These are phyloP conservation scores for Penicillium sp. DNA, from an alignment of 2,329 filamentous ascomycete genomes.

Conservation along the genomic window DNA sequence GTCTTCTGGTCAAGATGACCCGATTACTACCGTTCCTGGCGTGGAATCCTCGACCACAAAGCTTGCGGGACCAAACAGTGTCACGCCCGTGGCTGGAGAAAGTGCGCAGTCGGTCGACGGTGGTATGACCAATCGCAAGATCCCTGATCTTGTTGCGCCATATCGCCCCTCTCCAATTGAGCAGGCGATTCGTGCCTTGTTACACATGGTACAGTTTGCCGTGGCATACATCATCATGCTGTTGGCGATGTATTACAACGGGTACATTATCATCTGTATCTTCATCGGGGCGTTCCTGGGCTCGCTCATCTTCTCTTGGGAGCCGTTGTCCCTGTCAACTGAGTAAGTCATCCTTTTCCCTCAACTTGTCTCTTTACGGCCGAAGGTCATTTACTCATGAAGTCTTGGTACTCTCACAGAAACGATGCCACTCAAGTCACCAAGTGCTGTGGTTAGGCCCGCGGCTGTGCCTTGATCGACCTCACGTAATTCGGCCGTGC, in stretches of 20 bases:
- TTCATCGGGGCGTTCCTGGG: conserved; percentile 75
- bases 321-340: conserved; percentile 34
- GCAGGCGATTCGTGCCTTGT: conserved; percentile 64
- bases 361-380: not conserved
- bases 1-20: not conserved
- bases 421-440: conserved; percentile 21
- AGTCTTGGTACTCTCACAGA: not conserved
- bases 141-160: conserved; percentile 14
- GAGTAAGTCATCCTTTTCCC: conserved; percentile 8
- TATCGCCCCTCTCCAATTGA: conserved; percentile 63
- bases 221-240: conserved; percentile 79
- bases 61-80: not conserved
- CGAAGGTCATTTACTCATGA: not conserved
- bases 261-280: conserved; percentile 80
- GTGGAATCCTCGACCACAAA: not conserved
- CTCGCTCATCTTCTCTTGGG: conserved; percentile 73
- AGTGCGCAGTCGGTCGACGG: not conserved
- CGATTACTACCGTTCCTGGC: not conserved
- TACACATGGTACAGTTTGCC: conserved; percentile 72
- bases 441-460: conserved; percentile 19
- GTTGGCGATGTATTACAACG: conserved; percentile 65
- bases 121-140: not conserved
- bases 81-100: not conserved
- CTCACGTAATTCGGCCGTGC: not conserved
- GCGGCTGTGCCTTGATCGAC: not conserved